Evolutionary conservation across 2,329 filamentous ascomycete species (phyloP).

Genomic region (Stagonosporopsis tanaceti): DNA sequence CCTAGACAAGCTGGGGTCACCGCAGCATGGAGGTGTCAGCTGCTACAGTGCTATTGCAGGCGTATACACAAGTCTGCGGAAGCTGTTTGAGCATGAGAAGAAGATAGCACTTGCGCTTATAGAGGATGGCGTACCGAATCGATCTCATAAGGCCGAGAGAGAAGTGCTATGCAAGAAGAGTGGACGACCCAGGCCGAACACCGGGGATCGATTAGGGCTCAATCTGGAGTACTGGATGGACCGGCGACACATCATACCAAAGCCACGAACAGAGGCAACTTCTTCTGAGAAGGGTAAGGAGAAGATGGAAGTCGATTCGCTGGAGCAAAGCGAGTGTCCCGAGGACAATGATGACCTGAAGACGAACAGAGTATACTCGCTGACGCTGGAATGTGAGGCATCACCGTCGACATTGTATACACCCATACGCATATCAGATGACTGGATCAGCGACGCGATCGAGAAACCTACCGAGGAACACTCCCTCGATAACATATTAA

Average conservation of each 20-base stretch:
- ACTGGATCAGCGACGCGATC: constrained; percentile 76
- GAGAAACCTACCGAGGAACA: constrained; percentile 61
- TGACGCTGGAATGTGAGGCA: constrained; percentile 71
- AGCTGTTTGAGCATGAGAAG: constrained; percentile 75
- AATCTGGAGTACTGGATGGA: constrained; percentile 81
- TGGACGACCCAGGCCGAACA: constrained; percentile 76
- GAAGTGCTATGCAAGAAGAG: constrained; percentile 73
- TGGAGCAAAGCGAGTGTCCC: constrained; percentile 25
- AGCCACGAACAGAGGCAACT: constrained; percentile 32
- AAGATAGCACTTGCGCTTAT: constrained; percentile 49
- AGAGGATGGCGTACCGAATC: constrained; percentile 48
- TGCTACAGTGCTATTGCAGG: constrained; percentile 80
- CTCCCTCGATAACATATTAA: constrained; percentile 49
- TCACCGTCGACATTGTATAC: constrained; percentile 58
- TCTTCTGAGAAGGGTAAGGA: constrained; percentile 49
- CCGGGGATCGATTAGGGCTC: constrained; percentile 70
- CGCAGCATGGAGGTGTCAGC: constrained; percentile 65
- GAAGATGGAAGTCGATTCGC: constrained; percentile 47
- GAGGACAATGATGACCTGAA: constrained; percentile 51
- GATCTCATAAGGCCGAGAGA: constrained; percentile 60
- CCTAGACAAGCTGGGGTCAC: constrained; percentile 76
- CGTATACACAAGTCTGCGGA: constrained; percentile 73
- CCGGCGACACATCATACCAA: constrained; percentile 57
- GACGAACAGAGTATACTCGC: constrained; percentile 66
- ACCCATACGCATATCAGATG: constrained; percentile 73